A percentile compares a stretch with the other conserved stretches of the same genome.
Conservation (phyloP, 2,329 filamentous ascomycete genomes). For the Cordyceps cicadae region DNA sequence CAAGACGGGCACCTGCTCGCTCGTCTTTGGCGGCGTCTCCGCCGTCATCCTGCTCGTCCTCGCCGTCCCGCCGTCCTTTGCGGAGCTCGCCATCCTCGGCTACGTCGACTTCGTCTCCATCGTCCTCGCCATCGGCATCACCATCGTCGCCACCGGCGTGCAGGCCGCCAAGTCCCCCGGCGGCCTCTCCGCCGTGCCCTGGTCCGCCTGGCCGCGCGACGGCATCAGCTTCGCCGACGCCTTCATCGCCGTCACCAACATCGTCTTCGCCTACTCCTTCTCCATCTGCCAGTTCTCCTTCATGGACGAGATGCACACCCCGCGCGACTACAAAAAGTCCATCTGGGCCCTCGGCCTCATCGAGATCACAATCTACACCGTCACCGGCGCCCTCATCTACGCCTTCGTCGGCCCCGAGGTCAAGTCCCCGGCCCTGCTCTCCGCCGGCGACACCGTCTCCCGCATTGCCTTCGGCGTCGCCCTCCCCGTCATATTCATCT, state of each 20-base stretch:
- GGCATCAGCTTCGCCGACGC: slow-evolving; percentile 42
- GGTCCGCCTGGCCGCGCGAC: slow-evolving; percentile 39
- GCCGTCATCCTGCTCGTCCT: slow-evolving; percentile 37
- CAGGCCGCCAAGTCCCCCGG: slow-evolving; percentile 23
- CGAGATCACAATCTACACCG: slow-evolving; percentile 57
- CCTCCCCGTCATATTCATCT: slow-evolving; percentile 65
- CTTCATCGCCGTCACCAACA: slow-evolving; percentile 58
- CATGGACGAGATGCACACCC: slow-evolving; percentile 47
- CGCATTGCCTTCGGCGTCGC: slow-evolving; percentile 65
- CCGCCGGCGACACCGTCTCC: slow-evolving; percentile 48
- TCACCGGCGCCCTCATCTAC: slow-evolving; percentile 61
- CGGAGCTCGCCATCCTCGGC: slow-evolving; percentile 40
- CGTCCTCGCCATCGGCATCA: slow-evolving; percentile 53
- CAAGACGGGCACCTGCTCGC: slow-evolving; percentile 30
- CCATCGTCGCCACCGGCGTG: slow-evolving; percentile 58
- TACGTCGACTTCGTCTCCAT: slow-evolving; percentile 55
- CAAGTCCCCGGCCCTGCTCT: slow-evolving; percentile 58
- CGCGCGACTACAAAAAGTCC: slow-evolving; percentile 40
- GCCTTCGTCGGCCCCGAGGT: slow-evolving; percentile 58
- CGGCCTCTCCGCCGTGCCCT: slow-evolving; percentile 26
- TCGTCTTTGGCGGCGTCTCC: slow-evolving; percentile 38
- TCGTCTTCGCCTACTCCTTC: slow-evolving; percentile 61
- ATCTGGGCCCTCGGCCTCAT: slow-evolving; percentile 54
- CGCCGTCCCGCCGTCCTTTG: slow-evolving; percentile 40
- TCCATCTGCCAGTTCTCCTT: slow-evolving; percentile 44